These are phyloP conservation scores for Arthrinium puccinioides DNA, from an alignment of 2,329 filamentous ascomycete species.

Conservation along the genomic window DNA sequence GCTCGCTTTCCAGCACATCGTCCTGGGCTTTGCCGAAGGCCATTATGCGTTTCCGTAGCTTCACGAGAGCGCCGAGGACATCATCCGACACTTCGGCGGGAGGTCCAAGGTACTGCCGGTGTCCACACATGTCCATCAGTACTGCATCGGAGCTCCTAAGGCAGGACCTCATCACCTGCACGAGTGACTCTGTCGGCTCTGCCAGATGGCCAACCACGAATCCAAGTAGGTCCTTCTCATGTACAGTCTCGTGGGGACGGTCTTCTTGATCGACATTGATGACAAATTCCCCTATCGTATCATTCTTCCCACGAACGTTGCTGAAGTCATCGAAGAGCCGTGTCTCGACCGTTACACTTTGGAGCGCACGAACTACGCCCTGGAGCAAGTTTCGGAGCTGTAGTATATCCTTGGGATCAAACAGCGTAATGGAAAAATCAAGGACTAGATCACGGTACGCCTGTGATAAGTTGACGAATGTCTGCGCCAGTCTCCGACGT, in stretches of 20 bases:
- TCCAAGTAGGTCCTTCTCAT: slow-evolving; percentile 15
- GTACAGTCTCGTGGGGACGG: slow-evolving; percentile 9
- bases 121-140: slow-evolving; percentile 46
- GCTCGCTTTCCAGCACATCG: slow-evolving; percentile 35
- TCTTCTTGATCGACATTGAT: slow-evolving; percentile 25
- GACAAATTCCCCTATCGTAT: slow-evolving; percentile 19
- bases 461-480: slow-evolving; percentile 49
- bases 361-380: slow-evolving; percentile 43
- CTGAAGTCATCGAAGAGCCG: slow-evolving; percentile 32
- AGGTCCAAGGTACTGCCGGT: slow-evolving; percentile 39
- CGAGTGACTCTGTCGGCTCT: slow-evolving; percentile 36
- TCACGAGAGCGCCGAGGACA: slow-evolving; percentile 28
- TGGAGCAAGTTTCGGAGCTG: slow-evolving; percentile 48
- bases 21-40: slow-evolving; percentile 41
- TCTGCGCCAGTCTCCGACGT: slow-evolving; percentile 38
- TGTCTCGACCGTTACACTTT: slow-evolving; percentile 43
- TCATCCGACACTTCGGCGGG: slow-evolving; percentile 32
- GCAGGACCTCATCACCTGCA: slow-evolving; percentile 36
- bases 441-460: slow-evolving; percentile 48
- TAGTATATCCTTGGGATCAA: slow-evolving; percentile 41
- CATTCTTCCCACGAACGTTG: slow-evolving; percentile 10
- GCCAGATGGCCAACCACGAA: slow-evolving; percentile 28
- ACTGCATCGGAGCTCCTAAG: slow-evolving; percentile 42
- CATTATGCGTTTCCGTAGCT: slow-evolving; percentile 33
- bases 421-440: slow-evolving; percentile 48